Evolutionary conservation across 2,329 filamentous ascomycete species (phyloP).

Genomic region (Phyllosticta citriasiana): DNA sequence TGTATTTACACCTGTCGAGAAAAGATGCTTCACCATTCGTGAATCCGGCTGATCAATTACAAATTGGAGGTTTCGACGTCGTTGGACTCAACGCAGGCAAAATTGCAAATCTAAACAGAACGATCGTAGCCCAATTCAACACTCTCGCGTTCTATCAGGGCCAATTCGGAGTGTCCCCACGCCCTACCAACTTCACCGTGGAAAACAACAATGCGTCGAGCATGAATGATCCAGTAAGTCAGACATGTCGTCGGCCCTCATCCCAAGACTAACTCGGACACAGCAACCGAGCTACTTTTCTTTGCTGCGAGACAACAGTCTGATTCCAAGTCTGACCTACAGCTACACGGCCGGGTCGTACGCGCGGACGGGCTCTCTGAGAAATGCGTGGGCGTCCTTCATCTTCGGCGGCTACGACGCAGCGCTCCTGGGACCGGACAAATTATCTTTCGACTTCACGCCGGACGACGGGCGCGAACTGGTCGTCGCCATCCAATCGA

Average conservation of each 20-base stretch:
- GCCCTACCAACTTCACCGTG: slow-evolving; percentile 29
- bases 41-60: too few relatives aligned
- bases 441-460: slow-evolving; percentile 14
- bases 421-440: slow-evolving; percentile 23
- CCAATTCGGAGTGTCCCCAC: slow-evolving; percentile 26
- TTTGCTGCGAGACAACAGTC: neutral
- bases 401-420: slow-evolving; percentile 34
- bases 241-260: neutral
- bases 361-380: neutral
- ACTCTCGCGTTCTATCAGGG: slow-evolving; percentile 29
- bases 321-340: neutral
- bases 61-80: slow-evolving; percentile 19
- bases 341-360: slow-evolving; percentile 5
- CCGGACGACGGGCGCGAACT: neutral
- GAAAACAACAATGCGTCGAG: slow-evolving; percentile 22
- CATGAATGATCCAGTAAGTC: slow-evolving; percentile 12
- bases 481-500: slow-evolving; percentile 1
- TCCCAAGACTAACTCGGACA: neutral
- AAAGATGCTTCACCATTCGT: too few relatives aligned
- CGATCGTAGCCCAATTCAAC: slow-evolving; percentile 27
- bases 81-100: slow-evolving; percentile 20
- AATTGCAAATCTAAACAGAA: slow-evolving; percentile 19
- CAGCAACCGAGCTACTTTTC: slow-evolving; percentile 3
- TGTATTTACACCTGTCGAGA: too few relatives aligned
- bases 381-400: slow-evolving; percentile 12